Base-by-base conservation (phyloP, 2,329 filamentous ascomycete genomes). In the Knufia fluminis region DNA sequence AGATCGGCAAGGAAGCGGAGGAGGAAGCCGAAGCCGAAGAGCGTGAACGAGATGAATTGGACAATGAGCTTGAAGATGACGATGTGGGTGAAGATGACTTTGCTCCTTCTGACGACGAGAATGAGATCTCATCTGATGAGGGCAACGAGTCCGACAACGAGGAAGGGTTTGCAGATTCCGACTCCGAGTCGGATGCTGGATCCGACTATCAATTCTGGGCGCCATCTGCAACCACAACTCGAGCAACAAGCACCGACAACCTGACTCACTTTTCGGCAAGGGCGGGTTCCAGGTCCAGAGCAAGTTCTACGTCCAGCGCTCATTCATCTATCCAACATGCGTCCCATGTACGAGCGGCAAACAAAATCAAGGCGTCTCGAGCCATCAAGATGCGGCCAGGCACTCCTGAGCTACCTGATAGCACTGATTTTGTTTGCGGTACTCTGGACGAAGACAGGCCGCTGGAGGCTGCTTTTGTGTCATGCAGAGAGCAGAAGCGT, bases 351-450 rank as follows among this genome's bases (percentile, higher is more conserved):
- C 33, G 35, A 12, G n/a, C 23, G 17, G 12, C 23, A 4, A 23
- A 48, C 32, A 38, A 41, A 31, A 31, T 24, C 31, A 47, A 48
- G 36, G 41, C 42, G 1, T 20, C 47, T 31, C 53, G 49, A 33
- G 45, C 51, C 6, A 59, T 75, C 41, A 79, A 76, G 54, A 80
- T 83, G 57, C 82, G 82, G 19, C 76, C 80, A 33, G 76, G 77
- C 20, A 86, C 85, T 1, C 86, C 87, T 1, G 88, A 95, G 62
- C 74, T 98, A 9, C 92, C 92, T 1, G 92, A 98, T 66, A 96
- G 90, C 67, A 97, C 92, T 12, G 92, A 98, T 66, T 98, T 98
- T 58, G 92, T 98, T n/a, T 97, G 92, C 62, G 92, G 92, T 51
- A 98, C 92, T 1, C 75, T 98, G 17, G 92, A 98, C 57, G 92